phyloP scores from a whole-genome alignment of 495 filamentous ascomycete genomes.

The Staphylotrichum tortipilum region DNA sequence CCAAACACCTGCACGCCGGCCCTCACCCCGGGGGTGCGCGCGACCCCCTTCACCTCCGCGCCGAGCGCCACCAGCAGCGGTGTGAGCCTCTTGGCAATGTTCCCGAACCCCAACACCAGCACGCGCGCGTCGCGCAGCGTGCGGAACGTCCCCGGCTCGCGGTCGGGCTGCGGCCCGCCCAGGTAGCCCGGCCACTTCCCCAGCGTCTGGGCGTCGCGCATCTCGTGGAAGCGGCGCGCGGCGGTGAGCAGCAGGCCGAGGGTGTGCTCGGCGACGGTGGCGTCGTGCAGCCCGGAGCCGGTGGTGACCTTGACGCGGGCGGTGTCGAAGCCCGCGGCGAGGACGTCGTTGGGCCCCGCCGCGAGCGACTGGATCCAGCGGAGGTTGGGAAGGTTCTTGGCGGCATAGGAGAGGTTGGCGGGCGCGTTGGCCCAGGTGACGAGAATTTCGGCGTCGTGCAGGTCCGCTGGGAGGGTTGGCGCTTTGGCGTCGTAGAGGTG shows the following conservation, averaged over 20 bases:
- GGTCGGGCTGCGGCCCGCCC: constrained; percentile 48
- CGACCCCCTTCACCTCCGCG: constrained; percentile 38
- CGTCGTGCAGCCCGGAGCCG: constrained; percentile 53
- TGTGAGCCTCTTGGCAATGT: constrained; percentile 70
- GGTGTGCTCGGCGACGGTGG: constrained; percentile 51
- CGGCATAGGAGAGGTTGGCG: constrained; percentile 45
- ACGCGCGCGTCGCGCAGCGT: constrained; percentile 45
- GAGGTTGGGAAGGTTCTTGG: constrained; percentile 39
- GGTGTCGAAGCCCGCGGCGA: constrained; percentile 47
- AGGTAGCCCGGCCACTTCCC: constrained; percentile 48
- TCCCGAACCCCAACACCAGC: constrained; percentile 72
- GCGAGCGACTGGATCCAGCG: constrained; percentile 55
- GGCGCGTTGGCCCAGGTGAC: constrained; percentile 50
- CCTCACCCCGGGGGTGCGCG: constrained; percentile 48
- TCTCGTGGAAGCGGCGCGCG: constrained; percentile 46
- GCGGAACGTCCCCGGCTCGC: constrained; percentile 38
- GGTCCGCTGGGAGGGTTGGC: constrained; percentile 43
- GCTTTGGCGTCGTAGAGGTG: constrained; percentile 47
- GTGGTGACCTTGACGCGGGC: constrained; percentile 38
- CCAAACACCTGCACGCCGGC: constrained; percentile 45
- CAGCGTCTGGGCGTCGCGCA: constrained; percentile 49
- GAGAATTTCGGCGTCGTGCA: constrained; percentile 46
- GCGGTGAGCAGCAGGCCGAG: constrained; percentile 44
- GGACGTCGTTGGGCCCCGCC: constrained; percentile 54
- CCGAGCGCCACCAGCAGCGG: constrained; percentile 54